A percentile compares a stretch with the other conserved stretches of the same genome.
Conservation (phyloP, 768 basidiomycete species). For the Boletus sp. region DNA sequence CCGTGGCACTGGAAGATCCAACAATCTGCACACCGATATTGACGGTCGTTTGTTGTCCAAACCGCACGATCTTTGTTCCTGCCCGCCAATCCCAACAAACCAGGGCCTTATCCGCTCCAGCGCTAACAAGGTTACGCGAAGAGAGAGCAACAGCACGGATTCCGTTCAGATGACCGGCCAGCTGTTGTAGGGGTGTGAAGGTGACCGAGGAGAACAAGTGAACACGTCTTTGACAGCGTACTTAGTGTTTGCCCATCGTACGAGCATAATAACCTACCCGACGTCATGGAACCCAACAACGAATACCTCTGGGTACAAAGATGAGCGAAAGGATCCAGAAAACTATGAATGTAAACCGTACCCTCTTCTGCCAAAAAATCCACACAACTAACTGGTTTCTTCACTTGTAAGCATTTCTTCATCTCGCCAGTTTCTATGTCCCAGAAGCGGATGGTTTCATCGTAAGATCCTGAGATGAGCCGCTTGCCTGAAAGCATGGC, state of each 20-base stretch:
- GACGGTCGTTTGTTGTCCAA: constrained; percentile 90
- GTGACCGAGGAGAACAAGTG: constrained; percentile 86
- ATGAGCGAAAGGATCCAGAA: constrained; percentile 3
- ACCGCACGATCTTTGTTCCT: constrained; percentile 84
- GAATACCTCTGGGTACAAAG: constrained; percentile 61
- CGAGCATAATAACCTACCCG: constrained; percentile 50
- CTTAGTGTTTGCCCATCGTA: constrained; percentile 2
- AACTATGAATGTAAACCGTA: constrained; percentile 25
- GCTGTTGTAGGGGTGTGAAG: constrained; percentile 78
- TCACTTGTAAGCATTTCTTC: constrained; percentile 77
- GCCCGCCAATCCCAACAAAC: constrained; percentile 92
- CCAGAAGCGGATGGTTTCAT: constrained; percentile 93
- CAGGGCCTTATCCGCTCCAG: constrained; percentile 65
- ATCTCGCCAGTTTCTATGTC: constrained; percentile 65
- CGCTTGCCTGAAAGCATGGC: constrained; percentile 50
- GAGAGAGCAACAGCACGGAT: constrained; percentile 88
- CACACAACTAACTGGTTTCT: constrained; percentile 88
- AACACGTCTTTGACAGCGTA: constrained; percentile 54
- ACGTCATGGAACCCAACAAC: constrained; percentile 93
- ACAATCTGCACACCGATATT: constrained; percentile 89
- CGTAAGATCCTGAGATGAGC: constrained; percentile 86
- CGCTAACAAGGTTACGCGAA: constrained; percentile 81
- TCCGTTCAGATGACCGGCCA: constrained; percentile 83
- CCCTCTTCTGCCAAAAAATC: constrained; percentile 83
- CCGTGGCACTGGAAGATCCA: constrained; percentile 37